phyloP scores from a whole-genome alignment of 345 rosid species.

The Punica granatum region DNA sequence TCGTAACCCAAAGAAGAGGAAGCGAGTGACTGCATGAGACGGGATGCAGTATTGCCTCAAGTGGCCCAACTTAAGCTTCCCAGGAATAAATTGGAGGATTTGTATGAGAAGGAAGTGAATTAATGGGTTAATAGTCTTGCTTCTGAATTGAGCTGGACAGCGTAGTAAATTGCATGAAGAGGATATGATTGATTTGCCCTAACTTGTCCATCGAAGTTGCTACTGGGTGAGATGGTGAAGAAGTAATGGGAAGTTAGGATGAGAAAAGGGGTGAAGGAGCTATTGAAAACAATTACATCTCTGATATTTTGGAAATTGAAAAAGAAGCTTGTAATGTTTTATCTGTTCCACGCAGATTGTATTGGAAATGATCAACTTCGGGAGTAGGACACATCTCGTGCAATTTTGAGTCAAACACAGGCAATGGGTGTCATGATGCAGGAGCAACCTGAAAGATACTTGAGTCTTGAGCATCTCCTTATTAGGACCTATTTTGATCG shows the following conservation, averaged over 20 bases:
- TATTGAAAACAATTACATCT: background rate
- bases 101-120: conserved; percentile 70
- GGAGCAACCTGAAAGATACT: conserved; percentile 95
- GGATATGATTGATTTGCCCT: background rate
- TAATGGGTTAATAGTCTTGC: background rate
- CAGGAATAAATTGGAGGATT: conserved; percentile 79
- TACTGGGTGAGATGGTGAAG: background rate
- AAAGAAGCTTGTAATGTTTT: background rate
- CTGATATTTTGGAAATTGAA: background rate
- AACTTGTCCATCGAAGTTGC: background rate
- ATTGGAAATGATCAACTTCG: conserved; percentile 92
- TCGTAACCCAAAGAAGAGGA: too few species aligned
- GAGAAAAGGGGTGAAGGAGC: background rate
- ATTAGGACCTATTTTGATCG: conserved; percentile 96
- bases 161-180: background rate
- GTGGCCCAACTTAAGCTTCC: conserved; percentile 94
- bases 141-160: background rate
- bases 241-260: background rate
- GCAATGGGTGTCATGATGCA: conserved; percentile 99
- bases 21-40: too few species aligned
- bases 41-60: conserved; percentile 93
- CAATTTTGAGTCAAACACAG: conserved; percentile 92
- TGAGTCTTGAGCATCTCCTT: conserved; percentile 87
- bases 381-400: conserved; percentile 90
- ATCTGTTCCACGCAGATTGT: conserved; percentile 54